Base-by-base conservation (phyloP, 2,329 filamentous ascomycete genomes). In the Colletotrichum sp. region DNA sequence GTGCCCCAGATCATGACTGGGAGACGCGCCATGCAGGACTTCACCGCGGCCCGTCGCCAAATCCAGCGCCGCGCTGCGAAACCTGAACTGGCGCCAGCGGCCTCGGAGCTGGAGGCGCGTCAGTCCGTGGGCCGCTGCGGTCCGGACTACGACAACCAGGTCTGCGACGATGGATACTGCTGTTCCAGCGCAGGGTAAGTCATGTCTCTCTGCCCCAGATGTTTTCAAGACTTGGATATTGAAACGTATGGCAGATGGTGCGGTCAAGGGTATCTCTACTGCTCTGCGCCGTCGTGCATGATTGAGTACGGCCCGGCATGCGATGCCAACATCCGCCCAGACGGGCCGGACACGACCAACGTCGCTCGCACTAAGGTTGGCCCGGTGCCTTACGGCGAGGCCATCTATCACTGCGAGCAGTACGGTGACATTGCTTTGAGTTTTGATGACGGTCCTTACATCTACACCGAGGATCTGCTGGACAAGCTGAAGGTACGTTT, bases 291-390 rank as follows among this genome's bases (percentile, higher is more conserved):
- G 3, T 89, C 92, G 69, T 94, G 92, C 80, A 88, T 91, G 80
- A 90, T 92, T 79, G 83, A 89, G 78, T 92, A 90, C 78, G 91
- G 91, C n/a, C 87, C 91, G 24, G 88, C 84, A 6, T 94, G 92
- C 78, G 91, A 93, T 78, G 91, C 89, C 69, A 93, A 93, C 78
- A 86, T 79, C 87, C 90, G 67, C 76, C 88, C 77, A 5, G 74
- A 76, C 0, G 92, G 92, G 2, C 84, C 86, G 10, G 89, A 91
- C 75, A 93, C 92, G 1, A 87, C 87, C 5, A 84, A 83, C 2
- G 82, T 93, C 62, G 81, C 87, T 24, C 88, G 92, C 10, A 86
- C 90, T 3, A 86, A 89, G 62, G 76, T 91, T 3, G 92, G 92
- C 16, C 83, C 77, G 6, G 85, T 93, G 5, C 84, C 86, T 0